These are phyloP conservation scores for Vitis rotundifolia DNA, from an alignment of 164 flowering plant genomes.

Conservation along the genomic window DNA sequence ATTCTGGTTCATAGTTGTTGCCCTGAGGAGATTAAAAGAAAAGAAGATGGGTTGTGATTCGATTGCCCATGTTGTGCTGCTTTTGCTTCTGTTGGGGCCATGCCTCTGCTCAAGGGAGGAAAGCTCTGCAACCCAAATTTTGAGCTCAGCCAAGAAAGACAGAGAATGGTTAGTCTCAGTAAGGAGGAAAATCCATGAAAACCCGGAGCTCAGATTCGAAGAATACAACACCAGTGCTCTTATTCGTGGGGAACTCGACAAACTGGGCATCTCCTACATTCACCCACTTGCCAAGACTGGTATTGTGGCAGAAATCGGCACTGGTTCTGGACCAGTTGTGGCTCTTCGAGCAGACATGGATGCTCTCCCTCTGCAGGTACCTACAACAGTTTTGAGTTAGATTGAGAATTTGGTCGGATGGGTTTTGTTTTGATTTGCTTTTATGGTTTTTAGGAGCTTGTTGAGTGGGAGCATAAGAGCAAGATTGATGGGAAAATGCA, in stretches of 20 bases:
- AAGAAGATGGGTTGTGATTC: no score
- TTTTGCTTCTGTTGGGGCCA: no score
- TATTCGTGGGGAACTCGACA: slow-evolving; percentile 61
- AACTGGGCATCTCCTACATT: slow-evolving; percentile 53
- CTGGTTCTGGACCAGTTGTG: slow-evolving; percentile 66
- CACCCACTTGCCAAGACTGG: slow-evolving; percentile 80
- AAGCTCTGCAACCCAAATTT: background rate
- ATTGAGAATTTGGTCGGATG: background rate
- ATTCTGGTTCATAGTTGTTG: no score
- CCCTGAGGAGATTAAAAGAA: no score
- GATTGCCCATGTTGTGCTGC: no score
- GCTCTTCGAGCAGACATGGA: slow-evolving; percentile 95
- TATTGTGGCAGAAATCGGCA: slow-evolving; percentile 66
- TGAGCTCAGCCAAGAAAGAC: slow-evolving; percentile 48
- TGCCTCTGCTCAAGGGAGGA: no score
- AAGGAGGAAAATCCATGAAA: slow-evolving; percentile 70
- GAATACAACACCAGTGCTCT: slow-evolving; percentile 85
- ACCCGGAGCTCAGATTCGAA: slow-evolving; percentile 81
- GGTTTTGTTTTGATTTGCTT: background rate
- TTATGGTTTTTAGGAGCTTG: slow-evolving; percentile 56
- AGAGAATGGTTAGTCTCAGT: slow-evolving; percentile 65
- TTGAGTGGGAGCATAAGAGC: slow-evolving; percentile 88
- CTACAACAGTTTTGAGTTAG: background rate
- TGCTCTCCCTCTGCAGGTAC: slow-evolving; percentile 83
- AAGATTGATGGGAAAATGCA: slow-evolving; percentile 83